Evolutionary conservation across 78 protist genomes (phyloP).

Genomic region (Dictyostelium firmibasis): DNA sequence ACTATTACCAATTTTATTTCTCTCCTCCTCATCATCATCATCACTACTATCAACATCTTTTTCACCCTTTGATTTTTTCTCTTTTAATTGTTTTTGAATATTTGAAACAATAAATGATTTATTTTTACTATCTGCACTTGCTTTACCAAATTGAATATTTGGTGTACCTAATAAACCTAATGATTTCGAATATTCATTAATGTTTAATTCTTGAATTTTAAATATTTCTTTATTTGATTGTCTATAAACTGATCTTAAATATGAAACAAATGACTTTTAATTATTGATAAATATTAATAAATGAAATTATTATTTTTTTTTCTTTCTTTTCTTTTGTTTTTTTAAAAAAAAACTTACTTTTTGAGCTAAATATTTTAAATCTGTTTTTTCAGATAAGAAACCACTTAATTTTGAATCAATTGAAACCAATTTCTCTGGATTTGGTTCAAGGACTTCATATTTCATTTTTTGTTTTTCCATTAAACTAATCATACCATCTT

Average conservation of each 20-base stretch:
- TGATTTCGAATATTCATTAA: slow-evolving; percentile 22
- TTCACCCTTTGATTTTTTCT: slow-evolving; percentile 16
- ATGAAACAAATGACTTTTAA: slow-evolving; percentile 53
- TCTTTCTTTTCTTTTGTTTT: too few relatives aligned
- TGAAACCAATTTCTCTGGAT: slow-evolving; percentile 36
- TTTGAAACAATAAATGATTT: neutral
- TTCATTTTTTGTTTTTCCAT: slow-evolving; percentile 70
- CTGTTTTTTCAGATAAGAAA: slow-evolving; percentile 52
- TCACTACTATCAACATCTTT: slow-evolving; percentile 1
- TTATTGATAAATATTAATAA: neutral
- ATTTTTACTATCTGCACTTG: slow-evolving; percentile 19
- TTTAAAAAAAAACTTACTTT: too few relatives aligned
- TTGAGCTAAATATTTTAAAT: slow-evolving; percentile 67
- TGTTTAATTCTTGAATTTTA: slow-evolving; percentile 21
- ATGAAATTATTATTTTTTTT: neutral
- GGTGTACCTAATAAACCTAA: slow-evolving; percentile 73
- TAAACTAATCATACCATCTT: neutral
- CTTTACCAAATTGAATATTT: slow-evolving; percentile 46
- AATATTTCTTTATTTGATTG: slow-evolving; percentile 58
- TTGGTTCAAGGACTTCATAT: slow-evolving; percentile 19
- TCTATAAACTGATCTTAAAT: slow-evolving; percentile 49
- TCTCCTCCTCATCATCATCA: slow-evolving; percentile 16
- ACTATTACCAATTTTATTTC: neutral
- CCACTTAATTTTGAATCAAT: neutral
- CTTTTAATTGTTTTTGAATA: slow-evolving; percentile 19